phyloP scores from a whole-genome alignment of 768 basidiomycete species.

The Agrocybe praecox region DNA sequence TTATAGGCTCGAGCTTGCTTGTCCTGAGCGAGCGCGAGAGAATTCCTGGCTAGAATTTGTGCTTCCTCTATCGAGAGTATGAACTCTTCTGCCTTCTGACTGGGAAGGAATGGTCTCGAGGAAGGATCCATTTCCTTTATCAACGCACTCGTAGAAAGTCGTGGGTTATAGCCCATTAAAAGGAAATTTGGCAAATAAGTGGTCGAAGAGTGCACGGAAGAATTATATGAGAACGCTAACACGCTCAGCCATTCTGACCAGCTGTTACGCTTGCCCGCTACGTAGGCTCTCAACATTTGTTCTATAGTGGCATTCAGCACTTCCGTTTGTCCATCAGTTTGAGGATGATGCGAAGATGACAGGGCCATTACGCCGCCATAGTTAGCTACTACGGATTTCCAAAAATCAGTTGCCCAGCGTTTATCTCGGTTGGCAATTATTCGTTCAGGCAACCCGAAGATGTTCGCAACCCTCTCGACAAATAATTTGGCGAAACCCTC shows the following conservation, averaged over 20 bases:
- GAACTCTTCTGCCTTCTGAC: conserved; percentile 1
- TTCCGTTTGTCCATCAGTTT: no score
- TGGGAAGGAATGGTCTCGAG: neutral
- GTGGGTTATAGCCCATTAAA: conserved; percentile 28
- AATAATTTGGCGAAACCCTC: conserved; percentile 30
- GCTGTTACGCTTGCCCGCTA: conserved; percentile 22
- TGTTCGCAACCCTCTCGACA: conserved; percentile 24
- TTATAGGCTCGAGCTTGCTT: conserved; percentile 13
- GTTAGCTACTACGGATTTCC: conserved; percentile 24
- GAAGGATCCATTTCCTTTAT: neutral
- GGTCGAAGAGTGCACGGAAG: conserved; percentile 25
- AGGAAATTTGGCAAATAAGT: conserved; percentile 25
- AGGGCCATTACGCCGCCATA: conserved; percentile 25
- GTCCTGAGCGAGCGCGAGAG: conserved; percentile 3
- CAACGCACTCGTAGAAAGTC: neutral
- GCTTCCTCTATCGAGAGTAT: neutral
- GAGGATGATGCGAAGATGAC: conserved; percentile 30
- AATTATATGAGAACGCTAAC: conserved; percentile 32
- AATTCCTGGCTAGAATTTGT: conserved; percentile 5
- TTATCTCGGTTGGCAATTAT: conserved; percentile 30
- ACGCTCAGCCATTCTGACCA: conserved; percentile 26
- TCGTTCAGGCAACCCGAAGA: conserved; percentile 27
- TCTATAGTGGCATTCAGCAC: no score
- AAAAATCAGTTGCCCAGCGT: conserved; percentile 27
- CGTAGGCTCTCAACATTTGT: no score